A percentile compares a stretch with the other conserved stretches of the same genome.
phyloP scores from a whole-genome alignment of 1,139 yeast species.

The Protomyces inouyei region DNA sequence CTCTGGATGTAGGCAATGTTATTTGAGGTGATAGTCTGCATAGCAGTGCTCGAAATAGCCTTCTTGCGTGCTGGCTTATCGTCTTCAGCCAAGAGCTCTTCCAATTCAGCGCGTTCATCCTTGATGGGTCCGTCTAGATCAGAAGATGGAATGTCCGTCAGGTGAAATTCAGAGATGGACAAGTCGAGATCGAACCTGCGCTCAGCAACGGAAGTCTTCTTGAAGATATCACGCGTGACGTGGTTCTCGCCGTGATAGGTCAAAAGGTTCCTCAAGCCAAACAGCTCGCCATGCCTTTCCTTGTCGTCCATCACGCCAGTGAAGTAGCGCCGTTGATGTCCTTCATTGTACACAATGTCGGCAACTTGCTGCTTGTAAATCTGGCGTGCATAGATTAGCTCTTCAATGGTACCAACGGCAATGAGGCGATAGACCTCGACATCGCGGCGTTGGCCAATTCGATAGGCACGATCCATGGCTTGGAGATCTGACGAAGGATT shows the following conservation, averaged over 20 bases:
- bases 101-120: background rate
- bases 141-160: background rate
- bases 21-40: background rate
- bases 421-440: slow-evolving; percentile 87
- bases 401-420: slow-evolving; percentile 94
- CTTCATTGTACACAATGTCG: slow-evolving; percentile 31
- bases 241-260: slow-evolving; percentile 23
- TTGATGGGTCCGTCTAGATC: background rate
- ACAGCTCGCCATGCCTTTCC: slow-evolving; percentile 30
- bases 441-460: slow-evolving; percentile 96
- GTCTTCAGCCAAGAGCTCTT: background rate
- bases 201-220: slow-evolving; percentile 27
- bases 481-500: slow-evolving; percentile 98
- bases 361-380: slow-evolving; percentile 33
- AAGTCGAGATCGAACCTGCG: slow-evolving; percentile 1
- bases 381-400: slow-evolving; percentile 41
- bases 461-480: slow-evolving; percentile 98
- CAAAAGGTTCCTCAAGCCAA: slow-evolving; percentile 30
- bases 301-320: slow-evolving; percentile 30
- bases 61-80: background rate
- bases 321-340: slow-evolving; percentile 31
- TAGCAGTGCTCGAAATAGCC: background rate
- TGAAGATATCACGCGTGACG: slow-evolving; percentile 28
- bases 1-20: background rate
- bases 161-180: background rate